Base-by-base conservation (phyloP, 2,329 filamentous ascomycete genomes). In the Mycosphaerella sp. region DNA sequence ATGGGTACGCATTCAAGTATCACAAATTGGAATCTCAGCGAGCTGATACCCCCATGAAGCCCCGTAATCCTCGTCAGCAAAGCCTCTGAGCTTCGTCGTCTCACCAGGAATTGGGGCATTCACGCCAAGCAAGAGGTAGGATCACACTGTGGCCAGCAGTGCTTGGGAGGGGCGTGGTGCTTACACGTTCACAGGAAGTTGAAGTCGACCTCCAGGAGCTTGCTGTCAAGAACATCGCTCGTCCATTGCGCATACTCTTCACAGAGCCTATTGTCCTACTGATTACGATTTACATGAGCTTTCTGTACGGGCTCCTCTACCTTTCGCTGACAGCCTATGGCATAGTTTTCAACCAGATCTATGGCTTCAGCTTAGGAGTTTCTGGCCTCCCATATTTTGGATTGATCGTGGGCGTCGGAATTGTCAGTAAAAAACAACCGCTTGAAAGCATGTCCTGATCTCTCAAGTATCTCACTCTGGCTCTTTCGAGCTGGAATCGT, bases 321-420 rank as follows among this genome's bases (percentile, higher is more conserved):
- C 83, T 92, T 29, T 92, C 92, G 74, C 77, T 95, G 51, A 91
- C 88, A 0, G 87, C 89, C 0, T 95, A 93, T 63, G 84, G 86
- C 0, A 80, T 93, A 41, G 86, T 95, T 47, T 95, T 93, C 72
- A 75, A 84, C 56, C 69, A 72, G 2, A 78, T 90, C 5, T 85
- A 95, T 69, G 78, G 80, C 60, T 85, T 92, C 73, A 80, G 73
- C 34, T 66, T 78, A 1, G 90, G 90, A 52, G 71, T 87, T 17
- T 79, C 82, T 4, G 89, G 89, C 9, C 77, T 95, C 6, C 83
- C 89, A 7, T 95, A 90, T 69, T 88, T 95, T 64, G 90, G 89
- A 51, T 88, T 95, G 60, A 63, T 69, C 45, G 52, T 68, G 6
- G 67, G 66, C 12, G 64, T 66, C 8, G 45, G 64, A 17, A 54